Conservation (phyloP, 2,329 filamentous ascomycete genomes). For the Fusarium brevicatenulatum region DNA sequence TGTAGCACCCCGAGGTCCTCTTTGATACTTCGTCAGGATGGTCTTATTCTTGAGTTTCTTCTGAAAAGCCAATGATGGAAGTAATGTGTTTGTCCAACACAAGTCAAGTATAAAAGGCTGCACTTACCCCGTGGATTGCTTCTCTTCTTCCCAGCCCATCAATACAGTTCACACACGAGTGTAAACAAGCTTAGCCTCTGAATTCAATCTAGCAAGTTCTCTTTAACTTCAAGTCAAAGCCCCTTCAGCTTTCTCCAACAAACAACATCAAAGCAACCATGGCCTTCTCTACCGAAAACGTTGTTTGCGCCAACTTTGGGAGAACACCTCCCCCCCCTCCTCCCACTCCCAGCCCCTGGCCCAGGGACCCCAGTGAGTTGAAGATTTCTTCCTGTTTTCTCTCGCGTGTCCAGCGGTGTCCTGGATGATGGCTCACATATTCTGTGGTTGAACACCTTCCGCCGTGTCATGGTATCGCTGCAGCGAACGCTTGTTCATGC, state of each 20-base stretch:
- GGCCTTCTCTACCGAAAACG: neutral
- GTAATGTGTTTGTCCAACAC: neutral
- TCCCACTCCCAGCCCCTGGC: constrained; percentile 17
- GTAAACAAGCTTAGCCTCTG: neutral
- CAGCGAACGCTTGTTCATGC: constrained; percentile 4
- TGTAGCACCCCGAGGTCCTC: constrained; percentile 21
- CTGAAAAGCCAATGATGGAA: too few species aligned
- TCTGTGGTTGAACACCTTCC: constrained; percentile 2
- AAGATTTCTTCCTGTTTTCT: neutral
- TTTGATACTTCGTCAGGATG: neutral
- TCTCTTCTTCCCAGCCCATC: neutral
- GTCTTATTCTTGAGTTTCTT: neutral
- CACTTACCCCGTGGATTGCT: neutral
- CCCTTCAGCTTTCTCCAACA: neutral
- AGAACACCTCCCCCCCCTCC: constrained; percentile 14
- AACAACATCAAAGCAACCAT: constrained; percentile 6
- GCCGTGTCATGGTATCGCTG: constrained; percentile 23
- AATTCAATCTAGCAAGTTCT: neutral
- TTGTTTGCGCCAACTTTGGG: neutral
- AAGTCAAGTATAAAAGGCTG: constrained; percentile 13
- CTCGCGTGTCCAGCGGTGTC: neutral
- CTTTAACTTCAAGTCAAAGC: neutral
- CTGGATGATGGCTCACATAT: neutral
- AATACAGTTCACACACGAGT: neutral
- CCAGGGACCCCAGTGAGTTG: constrained; percentile 27